These are phyloP conservation scores for Castanea crenata DNA, from an alignment of 306 rosid species.

Conservation along the genomic window DNA sequence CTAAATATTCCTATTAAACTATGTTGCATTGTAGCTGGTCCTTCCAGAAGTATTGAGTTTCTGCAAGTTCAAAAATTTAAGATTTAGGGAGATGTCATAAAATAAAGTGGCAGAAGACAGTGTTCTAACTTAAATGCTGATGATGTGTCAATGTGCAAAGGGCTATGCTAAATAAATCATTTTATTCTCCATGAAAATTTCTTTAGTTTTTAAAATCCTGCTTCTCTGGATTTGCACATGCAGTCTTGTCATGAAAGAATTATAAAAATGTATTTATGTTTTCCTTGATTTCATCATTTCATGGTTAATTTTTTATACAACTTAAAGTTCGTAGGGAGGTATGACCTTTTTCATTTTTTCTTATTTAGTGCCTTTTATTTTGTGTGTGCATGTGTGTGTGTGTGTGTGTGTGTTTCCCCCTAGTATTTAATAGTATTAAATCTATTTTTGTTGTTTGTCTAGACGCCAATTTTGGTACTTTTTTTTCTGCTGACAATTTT, in stretches of 20 bases:
- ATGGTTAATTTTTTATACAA: neutral
- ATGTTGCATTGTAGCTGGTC: neutral
- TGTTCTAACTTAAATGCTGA: neutral
- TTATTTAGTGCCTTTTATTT: neutral
- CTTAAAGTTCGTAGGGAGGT: slow-evolving; percentile 89
- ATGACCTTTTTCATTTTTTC: slow-evolving; percentile 16
- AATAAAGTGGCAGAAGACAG: neutral
- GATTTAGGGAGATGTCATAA: neutral
- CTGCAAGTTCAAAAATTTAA: neutral
- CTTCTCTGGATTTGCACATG: neutral
- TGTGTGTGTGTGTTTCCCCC: too few relatives aligned
- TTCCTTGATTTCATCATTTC: neutral
- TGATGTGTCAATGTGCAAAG: neutral
- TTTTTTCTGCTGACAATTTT: neutral
- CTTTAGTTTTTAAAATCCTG: neutral
- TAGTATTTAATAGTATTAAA: neutral
- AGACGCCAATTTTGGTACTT: neutral
- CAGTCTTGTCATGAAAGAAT: neutral
- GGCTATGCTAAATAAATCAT: too few relatives aligned
- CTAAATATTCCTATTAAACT: neutral
- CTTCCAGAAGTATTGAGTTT: neutral
- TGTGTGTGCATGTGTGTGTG: neutral
- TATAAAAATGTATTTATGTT: too few relatives aligned
- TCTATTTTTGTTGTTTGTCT: neutral
- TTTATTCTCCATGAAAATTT: neutral